These are phyloP conservation scores for Diaporthe capsici DNA, from an alignment of 2,329 filamentous ascomycete species.

Conservation along the genomic window DNA sequence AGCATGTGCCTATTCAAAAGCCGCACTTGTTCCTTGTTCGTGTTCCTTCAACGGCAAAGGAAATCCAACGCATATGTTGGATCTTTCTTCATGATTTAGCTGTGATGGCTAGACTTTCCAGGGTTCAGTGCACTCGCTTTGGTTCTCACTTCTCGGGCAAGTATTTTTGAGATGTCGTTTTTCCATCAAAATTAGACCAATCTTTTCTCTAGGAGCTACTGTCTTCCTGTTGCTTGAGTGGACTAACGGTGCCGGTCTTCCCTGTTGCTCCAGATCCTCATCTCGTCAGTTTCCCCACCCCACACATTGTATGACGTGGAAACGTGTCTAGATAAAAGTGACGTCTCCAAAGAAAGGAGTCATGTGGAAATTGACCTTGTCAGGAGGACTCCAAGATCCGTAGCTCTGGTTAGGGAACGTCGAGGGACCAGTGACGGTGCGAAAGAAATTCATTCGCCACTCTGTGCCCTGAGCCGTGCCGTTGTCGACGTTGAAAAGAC, in stretches of 20 bases:
- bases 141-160: not conserved
- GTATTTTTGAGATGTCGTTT: not conserved
- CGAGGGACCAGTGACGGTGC: slow-evolving; percentile 58
- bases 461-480: slow-evolving; percentile 58
- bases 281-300: not conserved
- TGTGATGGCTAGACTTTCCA: not conserved
- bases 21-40: not conserved
- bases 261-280: not conserved
- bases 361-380: slow-evolving; percentile 63
- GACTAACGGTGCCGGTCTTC: not conserved
- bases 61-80: not conserved
- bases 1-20: not conserved
- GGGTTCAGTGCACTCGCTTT: not conserved
- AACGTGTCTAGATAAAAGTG: slow-evolving; percentile 50
- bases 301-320: not conserved
- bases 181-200: not conserved
- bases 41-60: too few relatives aligned
- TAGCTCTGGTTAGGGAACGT: slow-evolving; percentile 60
- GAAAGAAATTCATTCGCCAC: slow-evolving; percentile 69
- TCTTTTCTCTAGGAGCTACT: not conserved
- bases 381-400: slow-evolving; percentile 62
- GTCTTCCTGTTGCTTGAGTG: not conserved
- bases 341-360: slow-evolving; percentile 61
- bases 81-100: not conserved
- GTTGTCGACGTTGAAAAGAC: slow-evolving; percentile 63